These are phyloP conservation scores for Macrolepiota fuliginosa DNA, from an alignment of 768 basidiomycete species.

Conservation along the genomic window DNA sequence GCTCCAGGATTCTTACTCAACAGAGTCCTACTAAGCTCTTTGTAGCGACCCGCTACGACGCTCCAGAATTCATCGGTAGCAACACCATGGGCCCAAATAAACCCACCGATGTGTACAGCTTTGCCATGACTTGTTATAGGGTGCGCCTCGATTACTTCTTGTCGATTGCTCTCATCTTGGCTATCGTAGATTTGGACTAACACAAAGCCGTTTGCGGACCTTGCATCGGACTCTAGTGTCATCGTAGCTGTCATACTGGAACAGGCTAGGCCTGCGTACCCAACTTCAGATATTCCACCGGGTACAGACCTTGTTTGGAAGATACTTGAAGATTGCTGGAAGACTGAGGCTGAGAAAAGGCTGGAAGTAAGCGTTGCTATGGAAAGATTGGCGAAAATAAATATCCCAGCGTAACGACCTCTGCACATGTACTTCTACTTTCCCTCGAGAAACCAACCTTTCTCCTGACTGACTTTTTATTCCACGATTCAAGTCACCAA, in stretches of 20 bases:
- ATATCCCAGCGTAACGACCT: too few species aligned
- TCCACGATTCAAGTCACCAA: too few species aligned
- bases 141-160: constrained; percentile 2
- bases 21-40: too few species aligned
- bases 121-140: constrained; percentile 16
- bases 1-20: background rate
- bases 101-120: constrained; percentile 19
- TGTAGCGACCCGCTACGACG: constrained; percentile 5
- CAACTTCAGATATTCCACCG: background rate
- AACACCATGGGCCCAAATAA: constrained; percentile 9
- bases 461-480: too few species aligned
- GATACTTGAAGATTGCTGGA: background rate
- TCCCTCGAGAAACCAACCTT: background rate
- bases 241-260: background rate
- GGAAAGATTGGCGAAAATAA: background rate
- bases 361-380: background rate
- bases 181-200: constrained; percentile 1
- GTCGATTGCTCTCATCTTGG: background rate
- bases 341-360: background rate
- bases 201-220: background rate
- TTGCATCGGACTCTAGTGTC: too few species aligned
- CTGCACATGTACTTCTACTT: background rate
- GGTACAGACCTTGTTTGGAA: background rate
- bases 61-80: constrained; percentile 2
- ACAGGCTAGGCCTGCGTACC: background rate